Conservation (phyloP, 306 rosid species). For the Quercus wislizeni region DNA sequence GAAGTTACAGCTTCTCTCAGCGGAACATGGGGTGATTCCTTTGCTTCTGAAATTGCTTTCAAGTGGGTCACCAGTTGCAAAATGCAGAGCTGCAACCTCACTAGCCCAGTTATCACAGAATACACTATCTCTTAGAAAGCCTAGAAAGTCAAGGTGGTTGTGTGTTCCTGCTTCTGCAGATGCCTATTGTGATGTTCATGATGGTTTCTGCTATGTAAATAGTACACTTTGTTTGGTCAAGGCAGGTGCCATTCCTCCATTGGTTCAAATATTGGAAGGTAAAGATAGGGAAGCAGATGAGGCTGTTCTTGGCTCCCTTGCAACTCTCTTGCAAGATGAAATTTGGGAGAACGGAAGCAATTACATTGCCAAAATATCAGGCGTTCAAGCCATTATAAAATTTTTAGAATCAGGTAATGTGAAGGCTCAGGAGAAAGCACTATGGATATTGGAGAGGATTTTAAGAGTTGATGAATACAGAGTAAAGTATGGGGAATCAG, state of each 20-base stretch:
- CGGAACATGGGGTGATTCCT: conserved; percentile 74
- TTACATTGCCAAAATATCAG: conserved; percentile 51
- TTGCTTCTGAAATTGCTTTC: conserved; percentile 72
- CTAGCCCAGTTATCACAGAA: conserved; percentile 80
- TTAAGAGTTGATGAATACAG: conserved; percentile 61
- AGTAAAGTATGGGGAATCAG: conserved; percentile 55
- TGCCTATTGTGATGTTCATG: conserved; percentile 73
- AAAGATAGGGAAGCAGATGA: conserved; percentile 65
- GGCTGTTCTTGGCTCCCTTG: conserved; percentile 61
- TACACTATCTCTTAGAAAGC: conserved; percentile 53
- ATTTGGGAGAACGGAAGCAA: conserved; percentile 76
- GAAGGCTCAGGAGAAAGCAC: conserved; percentile 71
- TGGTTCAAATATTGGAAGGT: conserved; percentile 63
- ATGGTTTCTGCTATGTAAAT: conserved; percentile 58
- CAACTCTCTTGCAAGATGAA: conserved; percentile 75
- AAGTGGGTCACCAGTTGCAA: conserved; percentile 48
- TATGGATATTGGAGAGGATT: conserved; percentile 84
- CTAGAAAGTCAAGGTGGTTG: conserved; percentile 48
- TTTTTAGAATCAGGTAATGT: conserved; percentile 48
- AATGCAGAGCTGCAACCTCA: conserved; percentile 71
- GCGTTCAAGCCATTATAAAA: conserved; percentile 58
- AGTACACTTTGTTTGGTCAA: conserved; percentile 80
- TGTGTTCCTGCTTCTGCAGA: conserved; percentile 58
- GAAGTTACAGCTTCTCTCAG: conserved; percentile 66
- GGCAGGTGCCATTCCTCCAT: conserved; percentile 62